Percentiles rank a stretch among this genome's conserved stretches.
Evolutionary conservation across 2,329 filamentous ascomycete species (phyloP).

Genomic region (Fusarium fracticaudum): DNA sequence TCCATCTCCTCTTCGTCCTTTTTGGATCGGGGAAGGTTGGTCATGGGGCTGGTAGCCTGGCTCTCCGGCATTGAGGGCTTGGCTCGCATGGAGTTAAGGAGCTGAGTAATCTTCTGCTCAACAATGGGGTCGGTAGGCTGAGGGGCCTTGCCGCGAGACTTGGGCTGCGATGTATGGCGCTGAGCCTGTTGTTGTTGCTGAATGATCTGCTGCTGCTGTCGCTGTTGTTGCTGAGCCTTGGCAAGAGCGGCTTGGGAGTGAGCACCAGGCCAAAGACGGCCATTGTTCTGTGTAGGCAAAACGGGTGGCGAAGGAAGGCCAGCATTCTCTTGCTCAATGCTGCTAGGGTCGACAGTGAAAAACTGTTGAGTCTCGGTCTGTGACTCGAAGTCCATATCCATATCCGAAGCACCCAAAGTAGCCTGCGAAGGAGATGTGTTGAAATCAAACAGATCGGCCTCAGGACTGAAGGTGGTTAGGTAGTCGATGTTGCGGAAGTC

Average conservation of each 20-base stretch:
- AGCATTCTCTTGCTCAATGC: constrained; percentile 69
- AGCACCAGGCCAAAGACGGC: constrained; percentile 90
- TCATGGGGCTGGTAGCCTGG: constrained; percentile 58
- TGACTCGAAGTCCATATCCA: constrained; percentile 69
- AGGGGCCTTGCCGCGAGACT: constrained; percentile 60
- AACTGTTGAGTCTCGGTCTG: constrained; percentile 69
- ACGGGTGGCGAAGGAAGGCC: constrained; percentile 55
- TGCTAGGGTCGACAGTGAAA: constrained; percentile 78
- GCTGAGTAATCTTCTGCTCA: constrained; percentile 92
- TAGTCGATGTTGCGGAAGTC: constrained; percentile 61
- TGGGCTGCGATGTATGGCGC: constrained; percentile 58
- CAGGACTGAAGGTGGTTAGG: constrained; percentile 65
- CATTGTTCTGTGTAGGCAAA: constrained; percentile 63
- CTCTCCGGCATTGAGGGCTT: constrained; percentile 67
- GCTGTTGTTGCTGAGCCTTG: constrained; percentile 76
- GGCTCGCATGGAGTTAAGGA: constrained; percentile 91
- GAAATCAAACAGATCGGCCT: constrained; percentile 77
- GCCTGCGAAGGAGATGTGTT: constrained; percentile 71
- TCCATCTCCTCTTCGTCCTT: constrained; percentile 99
- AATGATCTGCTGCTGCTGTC: constrained; percentile 70
- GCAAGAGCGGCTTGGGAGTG: constrained; percentile 88
- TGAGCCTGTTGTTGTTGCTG: constrained; percentile 58
- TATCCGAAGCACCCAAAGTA: constrained; percentile 67
- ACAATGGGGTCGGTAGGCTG: constrained; percentile 74
- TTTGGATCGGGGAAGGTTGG: constrained; percentile 77